Evolutionary conservation across 176 grass and related monocot species (phyloP).

Genomic region (Oryza punctata): DNA sequence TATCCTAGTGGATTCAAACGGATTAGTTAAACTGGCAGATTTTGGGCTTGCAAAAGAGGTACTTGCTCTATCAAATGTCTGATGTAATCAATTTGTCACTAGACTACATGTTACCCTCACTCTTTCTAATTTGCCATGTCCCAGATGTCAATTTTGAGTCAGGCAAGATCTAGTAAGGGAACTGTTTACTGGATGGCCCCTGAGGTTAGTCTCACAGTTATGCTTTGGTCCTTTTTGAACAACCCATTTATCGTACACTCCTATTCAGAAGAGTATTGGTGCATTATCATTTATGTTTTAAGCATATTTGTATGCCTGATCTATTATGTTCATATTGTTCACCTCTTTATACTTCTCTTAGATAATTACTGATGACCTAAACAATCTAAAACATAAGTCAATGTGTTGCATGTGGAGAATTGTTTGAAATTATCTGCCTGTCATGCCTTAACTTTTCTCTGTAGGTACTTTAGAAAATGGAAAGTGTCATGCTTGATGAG

Average conservation of each 20-base stretch:
- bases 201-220: constrained; percentile 62
- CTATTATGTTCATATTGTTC: background rate
- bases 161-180: constrained; percentile 87
- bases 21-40: constrained; percentile 90
- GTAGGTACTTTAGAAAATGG: background rate
- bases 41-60: constrained; percentile 99
- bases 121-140: constrained; percentile 19
- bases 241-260: background rate
- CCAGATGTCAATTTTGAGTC: constrained; percentile 71
- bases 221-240: background rate
- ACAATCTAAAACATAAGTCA: background rate
- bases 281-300: background rate
- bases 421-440: background rate
- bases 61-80: background rate
- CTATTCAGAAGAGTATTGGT: background rate
- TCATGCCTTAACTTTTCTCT: background rate
- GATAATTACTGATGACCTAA: background rate
- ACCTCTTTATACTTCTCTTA: background rate
- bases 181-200: constrained; percentile 97
- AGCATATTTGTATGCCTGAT: background rate
- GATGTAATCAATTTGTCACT: background rate
- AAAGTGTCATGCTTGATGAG: constrained; percentile 5
- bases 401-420: background rate
- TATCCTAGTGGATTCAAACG: constrained; percentile 85
- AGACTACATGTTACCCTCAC: constrained; percentile 25